A percentile compares a stretch with the other conserved stretches of the same genome.
Evolutionary conservation across 192 early-diverging fungal species (phyloP).

Genomic region (Coemansia sp.): DNA sequence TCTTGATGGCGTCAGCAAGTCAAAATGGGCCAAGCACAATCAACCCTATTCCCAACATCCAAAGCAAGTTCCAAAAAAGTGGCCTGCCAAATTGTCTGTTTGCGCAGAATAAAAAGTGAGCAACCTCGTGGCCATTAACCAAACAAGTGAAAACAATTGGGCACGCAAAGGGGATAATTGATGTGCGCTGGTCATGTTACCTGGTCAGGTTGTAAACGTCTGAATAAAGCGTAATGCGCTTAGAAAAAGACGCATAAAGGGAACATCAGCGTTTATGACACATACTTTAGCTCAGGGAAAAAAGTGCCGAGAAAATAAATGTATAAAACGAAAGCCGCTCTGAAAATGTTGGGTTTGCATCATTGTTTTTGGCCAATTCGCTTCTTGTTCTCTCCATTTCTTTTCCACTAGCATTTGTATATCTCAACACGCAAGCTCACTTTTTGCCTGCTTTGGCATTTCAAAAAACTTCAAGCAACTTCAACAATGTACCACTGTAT

Average conservation of each 20-base stretch:
- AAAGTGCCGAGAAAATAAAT: not conserved
- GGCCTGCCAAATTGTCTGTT: not conserved
- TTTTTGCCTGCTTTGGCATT: no score
- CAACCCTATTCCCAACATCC: not conserved
- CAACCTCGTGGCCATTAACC: not conserved
- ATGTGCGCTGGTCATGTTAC: slow-evolving; percentile 3
- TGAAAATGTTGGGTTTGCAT: not conserved
- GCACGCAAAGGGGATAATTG: not conserved
- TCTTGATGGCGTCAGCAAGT: not conserved
- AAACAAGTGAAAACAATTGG: not conserved
- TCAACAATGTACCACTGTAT: not conserved
- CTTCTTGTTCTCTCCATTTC: no score
- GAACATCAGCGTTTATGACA: not conserved
- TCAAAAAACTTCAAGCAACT: not conserved
- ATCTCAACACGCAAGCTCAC: no score
- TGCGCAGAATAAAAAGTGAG: not conserved
- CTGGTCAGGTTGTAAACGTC: not conserved
- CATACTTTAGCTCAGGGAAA: not conserved
- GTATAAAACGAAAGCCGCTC: not conserved
- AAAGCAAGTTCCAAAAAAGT: not conserved
- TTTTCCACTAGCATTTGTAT: no score
- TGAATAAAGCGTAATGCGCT: not conserved
- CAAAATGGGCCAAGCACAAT: not conserved
- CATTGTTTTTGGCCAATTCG: no score
- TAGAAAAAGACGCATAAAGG: not conserved